Percentiles rank a stretch among this genome's conserved stretches.
Evolutionary conservation across 352 stramenopile species (phyloP).

Genomic region (Phytophthora tubulina): DNA sequence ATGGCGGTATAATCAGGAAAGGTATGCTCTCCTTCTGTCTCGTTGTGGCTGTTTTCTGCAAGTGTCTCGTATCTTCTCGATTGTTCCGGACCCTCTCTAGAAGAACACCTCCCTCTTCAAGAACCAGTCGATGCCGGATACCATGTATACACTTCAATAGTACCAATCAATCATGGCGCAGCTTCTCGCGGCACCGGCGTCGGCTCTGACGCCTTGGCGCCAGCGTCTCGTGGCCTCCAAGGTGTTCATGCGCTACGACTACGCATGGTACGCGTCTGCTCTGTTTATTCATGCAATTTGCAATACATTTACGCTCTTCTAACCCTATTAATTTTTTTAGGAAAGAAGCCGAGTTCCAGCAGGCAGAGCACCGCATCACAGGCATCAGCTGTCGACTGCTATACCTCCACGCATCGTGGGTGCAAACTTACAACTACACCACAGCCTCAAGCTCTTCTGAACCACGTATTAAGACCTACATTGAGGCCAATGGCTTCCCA

Average conservation of each 20-base stretch:
- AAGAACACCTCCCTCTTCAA: not conserved
- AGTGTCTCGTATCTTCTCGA: constrained; percentile 45
- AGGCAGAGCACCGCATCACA: constrained; percentile 55
- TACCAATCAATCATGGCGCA: not conserved
- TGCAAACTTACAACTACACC: constrained; percentile 33
- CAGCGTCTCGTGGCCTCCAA: constrained; percentile 58
- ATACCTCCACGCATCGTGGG: constrained; percentile 73
- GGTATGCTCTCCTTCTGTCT: constrained; percentile 16
- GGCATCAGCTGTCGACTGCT: constrained; percentile 76
- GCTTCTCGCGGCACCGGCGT: constrained; percentile 30
- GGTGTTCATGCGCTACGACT: constrained; percentile 89
- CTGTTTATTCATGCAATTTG: constrained; percentile 14
- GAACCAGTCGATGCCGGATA: not conserved
- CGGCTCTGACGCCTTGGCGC: constrained; percentile 47
- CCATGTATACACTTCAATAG: constrained; percentile 17
- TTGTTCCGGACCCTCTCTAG: constrained; percentile 25
- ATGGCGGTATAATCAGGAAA: constrained; percentile 30
- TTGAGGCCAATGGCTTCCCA: constrained; percentile 67
- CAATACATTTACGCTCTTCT: constrained; percentile 19
- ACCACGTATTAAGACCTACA: constrained; percentile 36
- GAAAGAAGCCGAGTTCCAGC: constrained; percentile 74
- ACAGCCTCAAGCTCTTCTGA: not conserved
- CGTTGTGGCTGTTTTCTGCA: constrained; percentile 9
- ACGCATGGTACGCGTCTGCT: constrained; percentile 66
- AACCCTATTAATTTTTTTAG: constrained; percentile 31